phyloP scores from a whole-genome alignment of 2,329 filamentous ascomycete genomes.

The Beauveria asiatica region DNA sequence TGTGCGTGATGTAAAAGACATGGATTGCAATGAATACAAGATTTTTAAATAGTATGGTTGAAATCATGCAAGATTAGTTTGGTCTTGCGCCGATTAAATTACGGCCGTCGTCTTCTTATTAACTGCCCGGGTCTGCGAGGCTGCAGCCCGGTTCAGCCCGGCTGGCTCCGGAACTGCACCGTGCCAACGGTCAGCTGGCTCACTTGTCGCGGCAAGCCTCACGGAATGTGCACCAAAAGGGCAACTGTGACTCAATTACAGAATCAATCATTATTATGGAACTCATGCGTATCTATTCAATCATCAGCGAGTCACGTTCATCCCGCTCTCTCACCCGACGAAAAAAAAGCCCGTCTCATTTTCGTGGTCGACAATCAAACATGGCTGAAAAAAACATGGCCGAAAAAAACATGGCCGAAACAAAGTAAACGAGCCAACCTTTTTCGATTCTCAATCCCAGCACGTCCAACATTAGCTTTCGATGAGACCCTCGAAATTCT shows the following conservation, averaged over 20 bases:
- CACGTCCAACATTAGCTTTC: not conserved
- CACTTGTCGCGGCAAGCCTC: not conserved
- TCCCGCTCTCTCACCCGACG: not conserved
- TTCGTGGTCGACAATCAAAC: not conserved
- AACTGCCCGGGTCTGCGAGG: not conserved
- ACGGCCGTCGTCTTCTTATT: not conserved
- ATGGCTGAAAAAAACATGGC: too few relatives aligned
- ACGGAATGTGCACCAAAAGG: not conserved
- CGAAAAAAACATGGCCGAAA: too few relatives aligned
- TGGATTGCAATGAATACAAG: not conserved
- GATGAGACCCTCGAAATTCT: slow-evolving; percentile 12
- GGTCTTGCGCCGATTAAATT: accelerated
- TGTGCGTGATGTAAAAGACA: not conserved
- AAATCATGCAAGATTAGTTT: not conserved
- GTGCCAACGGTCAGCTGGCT: not conserved
- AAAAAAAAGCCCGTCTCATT: not conserved
- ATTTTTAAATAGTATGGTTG: not conserved
- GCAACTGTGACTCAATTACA: slow-evolving; percentile 6
- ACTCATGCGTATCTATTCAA: not conserved
- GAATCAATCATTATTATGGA: not conserved
- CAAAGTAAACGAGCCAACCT: too few relatives aligned
- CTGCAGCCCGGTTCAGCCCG: slow-evolving; percentile 1
- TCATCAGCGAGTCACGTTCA: not conserved
- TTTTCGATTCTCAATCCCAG: not conserved
- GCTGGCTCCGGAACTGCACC: not conserved